Evolutionary conservation across 2,329 filamentous ascomycete genomes (phyloP).

Genomic region (Biscogniauxia mediterranea): DNA sequence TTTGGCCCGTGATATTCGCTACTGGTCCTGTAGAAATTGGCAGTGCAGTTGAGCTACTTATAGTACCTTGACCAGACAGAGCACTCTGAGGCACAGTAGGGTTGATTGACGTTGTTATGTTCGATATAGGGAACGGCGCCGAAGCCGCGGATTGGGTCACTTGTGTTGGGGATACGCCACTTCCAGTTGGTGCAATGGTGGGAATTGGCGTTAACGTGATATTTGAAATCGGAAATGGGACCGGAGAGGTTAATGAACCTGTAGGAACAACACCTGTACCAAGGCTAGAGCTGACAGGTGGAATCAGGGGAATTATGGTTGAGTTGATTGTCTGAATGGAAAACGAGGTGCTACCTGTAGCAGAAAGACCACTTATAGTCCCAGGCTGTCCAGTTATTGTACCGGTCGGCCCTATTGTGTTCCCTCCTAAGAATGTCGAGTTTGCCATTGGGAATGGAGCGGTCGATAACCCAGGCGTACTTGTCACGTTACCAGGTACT

Average conservation of each 20-base stretch:
- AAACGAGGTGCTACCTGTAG: conserved; percentile 6
- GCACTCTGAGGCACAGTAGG: conserved; percentile 5
- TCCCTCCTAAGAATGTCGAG: conserved; percentile 15
- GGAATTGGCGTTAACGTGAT: conserved; percentile 10
- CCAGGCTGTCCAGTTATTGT: background rate
- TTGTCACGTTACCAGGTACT: conserved; percentile 2
- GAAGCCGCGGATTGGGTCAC: conserved; percentile 6
- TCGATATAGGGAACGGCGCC: conserved; percentile 13
- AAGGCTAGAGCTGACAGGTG: background rate
- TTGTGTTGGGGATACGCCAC: conserved; percentile 8
- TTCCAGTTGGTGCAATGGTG: conserved; percentile 5
- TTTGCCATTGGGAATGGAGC: conserved; percentile 22
- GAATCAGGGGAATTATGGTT: conserved; percentile 3
- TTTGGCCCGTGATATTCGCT: too few relatives aligned
- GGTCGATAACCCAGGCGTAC: conserved; percentile 5
- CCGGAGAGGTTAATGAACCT: conserved; percentile 1
- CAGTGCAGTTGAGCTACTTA: background rate
- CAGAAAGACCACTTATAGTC: conserved; percentile 5
- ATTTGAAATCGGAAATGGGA: conserved; percentile 1
- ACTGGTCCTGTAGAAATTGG: too few relatives aligned
- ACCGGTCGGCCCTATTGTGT: conserved; percentile 8
- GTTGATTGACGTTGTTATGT: conserved; percentile 9
- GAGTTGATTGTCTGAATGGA: conserved; percentile 8
- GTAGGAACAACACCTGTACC: background rate
- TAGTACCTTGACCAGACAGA: too few relatives aligned